Evolutionary conservation across 2,329 filamentous ascomycete species (phyloP).

Genomic region (Penicillium sp.): DNA sequence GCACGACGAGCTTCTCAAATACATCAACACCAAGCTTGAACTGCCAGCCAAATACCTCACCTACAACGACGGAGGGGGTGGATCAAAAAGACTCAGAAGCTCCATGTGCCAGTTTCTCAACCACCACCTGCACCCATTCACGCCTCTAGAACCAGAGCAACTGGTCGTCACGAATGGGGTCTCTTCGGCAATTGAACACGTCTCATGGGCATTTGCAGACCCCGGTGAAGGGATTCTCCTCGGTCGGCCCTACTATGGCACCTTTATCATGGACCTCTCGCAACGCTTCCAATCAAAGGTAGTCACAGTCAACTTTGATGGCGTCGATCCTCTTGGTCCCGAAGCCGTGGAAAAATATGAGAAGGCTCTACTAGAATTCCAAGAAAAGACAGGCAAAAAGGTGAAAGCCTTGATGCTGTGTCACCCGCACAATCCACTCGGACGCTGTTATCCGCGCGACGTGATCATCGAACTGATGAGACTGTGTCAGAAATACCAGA

Average conservation of each 20-base stretch:
- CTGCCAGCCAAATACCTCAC: slow-evolving; percentile 33
- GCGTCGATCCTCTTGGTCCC: slow-evolving; percentile 44
- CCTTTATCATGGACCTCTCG: slow-evolving; percentile 48
- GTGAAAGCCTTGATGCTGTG: slow-evolving; percentile 51
- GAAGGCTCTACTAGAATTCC: slow-evolving; percentile 37
- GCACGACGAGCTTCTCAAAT: slow-evolving; percentile 46
- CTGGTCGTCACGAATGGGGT: slow-evolving; percentile 37
- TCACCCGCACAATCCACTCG: slow-evolving; percentile 54
- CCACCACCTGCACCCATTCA: slow-evolving; percentile 28
- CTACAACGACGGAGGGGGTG: slow-evolving; percentile 38
- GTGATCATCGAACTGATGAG: slow-evolving; percentile 45
- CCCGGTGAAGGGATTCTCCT: slow-evolving; percentile 37
- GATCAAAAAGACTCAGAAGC: slow-evolving; percentile 24
- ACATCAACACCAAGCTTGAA: slow-evolving; percentile 42
- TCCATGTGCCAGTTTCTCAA: slow-evolving; percentile 36
- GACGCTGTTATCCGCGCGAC: slow-evolving; percentile 46
- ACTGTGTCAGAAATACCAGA: slow-evolving; percentile 49
- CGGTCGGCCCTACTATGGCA: slow-evolving; percentile 45
- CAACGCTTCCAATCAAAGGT: slow-evolving; percentile 45
- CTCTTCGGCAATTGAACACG: slow-evolving; percentile 36
- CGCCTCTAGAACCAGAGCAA: slow-evolving; percentile 26
- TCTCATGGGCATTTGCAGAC: slow-evolving; percentile 33
- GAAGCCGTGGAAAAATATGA: slow-evolving; percentile 48
- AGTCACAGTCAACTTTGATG: slow-evolving; percentile 46
- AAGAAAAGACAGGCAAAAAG: slow-evolving; percentile 37